phyloP scores from a whole-genome alignment of 1,139 yeast species.

The Sugiyamaella paludigena region DNA sequence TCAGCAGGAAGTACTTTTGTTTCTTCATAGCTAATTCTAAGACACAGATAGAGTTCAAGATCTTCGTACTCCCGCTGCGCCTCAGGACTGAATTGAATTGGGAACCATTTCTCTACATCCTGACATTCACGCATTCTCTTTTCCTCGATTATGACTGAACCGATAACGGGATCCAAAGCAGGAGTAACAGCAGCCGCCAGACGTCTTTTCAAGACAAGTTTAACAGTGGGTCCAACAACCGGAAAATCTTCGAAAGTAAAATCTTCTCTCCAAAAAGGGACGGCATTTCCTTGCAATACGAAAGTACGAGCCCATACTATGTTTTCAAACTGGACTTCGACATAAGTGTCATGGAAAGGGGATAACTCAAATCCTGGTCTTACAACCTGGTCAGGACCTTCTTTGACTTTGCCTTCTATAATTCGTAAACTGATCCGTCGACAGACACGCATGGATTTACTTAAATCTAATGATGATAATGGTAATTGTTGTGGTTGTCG shows the following conservation, averaged over 20 bases:
- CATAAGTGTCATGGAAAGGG: conserved; percentile 39
- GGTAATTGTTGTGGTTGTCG: neutral
- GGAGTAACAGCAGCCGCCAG: conserved; percentile 23
- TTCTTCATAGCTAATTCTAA: conserved; percentile 54
- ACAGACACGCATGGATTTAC: conserved; percentile 50
- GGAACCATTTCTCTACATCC: conserved; percentile 27
- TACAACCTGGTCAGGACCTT: neutral
- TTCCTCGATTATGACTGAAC: conserved; percentile 23
- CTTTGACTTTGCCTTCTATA: conserved; percentile 59
- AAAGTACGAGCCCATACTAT: conserved; percentile 59
- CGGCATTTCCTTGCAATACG: conserved; percentile 40
- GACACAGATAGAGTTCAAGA: conserved; percentile 47
- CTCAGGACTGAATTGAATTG: conserved; percentile 17
- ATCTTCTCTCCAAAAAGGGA: conserved; percentile 59
- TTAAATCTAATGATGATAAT: conserved; percentile 30
- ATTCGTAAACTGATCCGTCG: conserved; percentile 56
- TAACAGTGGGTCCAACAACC: conserved; percentile 25
- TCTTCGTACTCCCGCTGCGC: conserved; percentile 31
- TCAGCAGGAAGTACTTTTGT: conserved; percentile 59
- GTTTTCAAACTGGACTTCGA: conserved; percentile 56
- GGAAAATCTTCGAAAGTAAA: conserved; percentile 45
- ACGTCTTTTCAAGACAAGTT: conserved; percentile 26
- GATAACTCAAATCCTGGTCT: conserved; percentile 7
- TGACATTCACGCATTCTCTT: conserved; percentile 15
- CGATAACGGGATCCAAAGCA: conserved; percentile 39